Conservation (phyloP, 2,329 filamentous ascomycete species). For the Magnaporthiopsis incrustans region DNA sequence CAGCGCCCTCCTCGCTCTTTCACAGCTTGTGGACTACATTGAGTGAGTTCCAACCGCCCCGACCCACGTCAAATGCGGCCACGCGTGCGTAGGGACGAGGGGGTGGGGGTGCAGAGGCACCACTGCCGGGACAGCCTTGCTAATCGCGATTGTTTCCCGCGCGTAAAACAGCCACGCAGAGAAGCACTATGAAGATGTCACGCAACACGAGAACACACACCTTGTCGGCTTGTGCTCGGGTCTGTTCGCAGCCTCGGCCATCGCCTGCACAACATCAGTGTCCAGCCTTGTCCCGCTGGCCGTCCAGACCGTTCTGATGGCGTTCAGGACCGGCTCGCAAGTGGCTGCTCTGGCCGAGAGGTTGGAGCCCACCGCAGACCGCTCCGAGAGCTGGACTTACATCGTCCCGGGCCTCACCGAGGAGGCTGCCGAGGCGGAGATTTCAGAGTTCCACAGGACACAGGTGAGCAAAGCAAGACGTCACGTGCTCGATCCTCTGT, state of each 20-base stretch:
- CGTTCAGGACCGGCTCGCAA: constrained; percentile 56
- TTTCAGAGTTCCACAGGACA: constrained; percentile 50
- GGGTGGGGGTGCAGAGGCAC: not conserved
- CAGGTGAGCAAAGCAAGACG: constrained; percentile 29
- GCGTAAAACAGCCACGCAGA: constrained; percentile 34
- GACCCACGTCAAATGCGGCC: not conserved
- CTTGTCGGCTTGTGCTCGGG: constrained; percentile 62
- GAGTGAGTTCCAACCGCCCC: constrained; percentile 38
- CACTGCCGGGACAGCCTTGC: constrained; percentile 9
- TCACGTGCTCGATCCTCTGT: not conserved
- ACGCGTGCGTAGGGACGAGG: not conserved
- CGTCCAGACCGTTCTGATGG: constrained; percentile 55
- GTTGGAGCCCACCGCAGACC: constrained; percentile 29
- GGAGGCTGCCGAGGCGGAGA: constrained; percentile 37
- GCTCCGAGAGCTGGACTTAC: constrained; percentile 57
- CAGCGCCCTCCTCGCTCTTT: constrained; percentile 54
- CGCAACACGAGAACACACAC: constrained; percentile 40
- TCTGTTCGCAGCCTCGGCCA: constrained; percentile 59
- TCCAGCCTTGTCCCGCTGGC: constrained; percentile 54
- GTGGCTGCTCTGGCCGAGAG: constrained; percentile 42
- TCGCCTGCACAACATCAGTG: constrained; percentile 55
- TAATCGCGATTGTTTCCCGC: constrained; percentile 15
- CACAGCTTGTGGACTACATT: constrained; percentile 62
- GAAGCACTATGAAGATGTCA: constrained; percentile 46
- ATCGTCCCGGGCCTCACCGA: constrained; percentile 52